These are phyloP conservation scores for Metschnikowia gelsemii DNA, from an alignment of 805 yeast species.

Conservation along the genomic window DNA sequence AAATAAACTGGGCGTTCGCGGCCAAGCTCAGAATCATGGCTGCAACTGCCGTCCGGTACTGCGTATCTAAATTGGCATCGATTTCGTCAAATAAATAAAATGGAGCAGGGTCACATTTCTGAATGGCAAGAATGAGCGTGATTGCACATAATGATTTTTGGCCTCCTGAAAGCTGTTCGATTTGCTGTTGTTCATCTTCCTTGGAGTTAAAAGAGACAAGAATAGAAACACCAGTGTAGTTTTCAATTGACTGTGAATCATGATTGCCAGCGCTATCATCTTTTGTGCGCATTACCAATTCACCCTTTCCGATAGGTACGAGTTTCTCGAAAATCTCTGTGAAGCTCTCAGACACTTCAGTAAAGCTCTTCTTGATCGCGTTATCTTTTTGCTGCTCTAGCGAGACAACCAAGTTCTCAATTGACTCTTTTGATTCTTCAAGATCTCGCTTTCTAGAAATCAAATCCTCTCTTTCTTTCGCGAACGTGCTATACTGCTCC, in stretches of 20 bases:
- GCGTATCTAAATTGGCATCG: conserved; percentile 93
- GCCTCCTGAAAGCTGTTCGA: conserved; percentile 94
- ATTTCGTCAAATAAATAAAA: conserved; percentile 95
- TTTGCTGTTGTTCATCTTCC: conserved; percentile 77
- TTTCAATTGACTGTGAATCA: conserved; percentile 40
- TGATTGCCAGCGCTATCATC: conserved; percentile 20
- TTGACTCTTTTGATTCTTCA: conserved; percentile 66
- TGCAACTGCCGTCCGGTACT: conserved; percentile 87
- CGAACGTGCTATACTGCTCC: conserved; percentile 75
- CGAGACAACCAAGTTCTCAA: conserved; percentile 65
- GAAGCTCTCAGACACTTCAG: conserved; percentile 72
- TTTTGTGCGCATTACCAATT: conserved; percentile 59
- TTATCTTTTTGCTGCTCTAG: conserved; percentile 77
- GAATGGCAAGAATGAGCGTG: conserved; percentile 89
- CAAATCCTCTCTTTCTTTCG: conserved; percentile 68
- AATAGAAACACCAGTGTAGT: conserved; percentile 79
- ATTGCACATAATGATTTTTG: conserved; percentile 97
- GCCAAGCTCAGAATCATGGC: conserved; percentile 66
- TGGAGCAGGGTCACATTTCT: conserved; percentile 95
- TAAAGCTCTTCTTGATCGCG: conserved; percentile 77
- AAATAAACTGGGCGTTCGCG: conserved; percentile 78
- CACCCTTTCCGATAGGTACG: conserved; percentile 83
- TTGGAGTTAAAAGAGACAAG: conserved; percentile 87
- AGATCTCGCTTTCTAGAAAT: conserved; percentile 65
- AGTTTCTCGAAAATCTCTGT: conserved; percentile 70